Percentiles rank a stretch among this genome's conserved stretches.
Evolutionary conservation across 2,329 filamentous ascomycete species (phyloP).

Genomic region (Exophiala sp.): DNA sequence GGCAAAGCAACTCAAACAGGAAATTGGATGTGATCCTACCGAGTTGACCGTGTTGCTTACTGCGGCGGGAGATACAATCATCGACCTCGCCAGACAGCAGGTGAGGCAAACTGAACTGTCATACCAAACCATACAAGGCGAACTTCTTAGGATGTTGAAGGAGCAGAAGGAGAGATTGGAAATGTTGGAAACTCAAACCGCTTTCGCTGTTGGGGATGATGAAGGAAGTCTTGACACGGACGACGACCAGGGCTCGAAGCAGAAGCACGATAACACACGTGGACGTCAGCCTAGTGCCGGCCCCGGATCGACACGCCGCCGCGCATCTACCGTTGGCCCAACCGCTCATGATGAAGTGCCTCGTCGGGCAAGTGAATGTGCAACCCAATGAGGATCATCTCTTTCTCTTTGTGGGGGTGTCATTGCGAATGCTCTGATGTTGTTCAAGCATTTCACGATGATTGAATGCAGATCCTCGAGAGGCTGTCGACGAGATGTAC

Average conservation of each 20-base stretch:
- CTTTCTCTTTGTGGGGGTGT: too few species aligned
- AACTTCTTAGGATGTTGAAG: constrained; percentile 17
- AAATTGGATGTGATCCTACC: constrained; percentile 9
- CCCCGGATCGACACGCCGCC: neutral
- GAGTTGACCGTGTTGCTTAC: constrained; percentile 16
- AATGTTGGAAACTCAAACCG: neutral
- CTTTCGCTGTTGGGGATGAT: neutral
- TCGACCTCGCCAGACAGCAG: constrained; percentile 20
- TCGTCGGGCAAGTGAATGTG: neutral
- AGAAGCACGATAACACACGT: neutral
- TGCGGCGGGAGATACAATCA: constrained; percentile 15
- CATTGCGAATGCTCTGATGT: too few species aligned
- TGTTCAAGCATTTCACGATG: too few species aligned
- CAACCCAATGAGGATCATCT: neutral
- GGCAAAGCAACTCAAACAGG: constrained; percentile 3
- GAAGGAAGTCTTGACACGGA: neutral
- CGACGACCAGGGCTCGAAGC: neutral
- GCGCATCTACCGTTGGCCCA: neutral
- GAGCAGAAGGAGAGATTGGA: constrained; percentile 12
- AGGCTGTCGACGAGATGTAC: too few species aligned
- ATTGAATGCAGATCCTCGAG: too few species aligned
- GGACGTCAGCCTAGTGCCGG: neutral
- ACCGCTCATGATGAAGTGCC: too few species aligned
- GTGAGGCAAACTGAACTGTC: constrained; percentile 9
- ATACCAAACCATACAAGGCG: constrained; percentile 7